Evolutionary conservation across 495 filamentous ascomycete genomes (phyloP).

Genomic region (Lichenothelia convexa): DNA sequence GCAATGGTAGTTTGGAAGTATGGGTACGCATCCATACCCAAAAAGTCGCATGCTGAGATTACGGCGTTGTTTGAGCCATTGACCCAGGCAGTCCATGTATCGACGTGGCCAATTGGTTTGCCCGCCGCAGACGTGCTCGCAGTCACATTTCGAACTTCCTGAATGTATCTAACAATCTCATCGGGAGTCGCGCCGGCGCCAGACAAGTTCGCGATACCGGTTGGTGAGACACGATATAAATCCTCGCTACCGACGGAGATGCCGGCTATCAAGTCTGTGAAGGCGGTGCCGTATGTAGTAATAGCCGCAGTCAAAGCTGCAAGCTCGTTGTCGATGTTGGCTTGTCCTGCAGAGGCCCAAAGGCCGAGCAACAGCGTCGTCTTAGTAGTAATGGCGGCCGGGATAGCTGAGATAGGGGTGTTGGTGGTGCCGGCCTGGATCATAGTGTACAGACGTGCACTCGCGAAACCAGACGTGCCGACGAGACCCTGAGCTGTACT

Average conservation of each 20-base stretch:
- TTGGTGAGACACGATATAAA: conserved; percentile 61
- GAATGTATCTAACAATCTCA: conserved; percentile 45
- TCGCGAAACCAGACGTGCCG: conserved; percentile 55
- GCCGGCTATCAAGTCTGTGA: conserved; percentile 51
- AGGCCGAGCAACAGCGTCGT: conserved; percentile 59
- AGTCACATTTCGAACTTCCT: conserved; percentile 39
- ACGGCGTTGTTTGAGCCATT: conserved; percentile 54
- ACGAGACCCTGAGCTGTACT: conserved; percentile 46
- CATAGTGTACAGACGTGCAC: conserved; percentile 48
- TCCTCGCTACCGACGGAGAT: conserved; percentile 88
- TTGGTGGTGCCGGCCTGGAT: conserved; percentile 41
- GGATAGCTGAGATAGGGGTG: conserved; percentile 48
- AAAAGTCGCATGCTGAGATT: conserved; percentile 50
- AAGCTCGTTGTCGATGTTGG: conserved; percentile 47
- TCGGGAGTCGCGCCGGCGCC: conserved; percentile 41
- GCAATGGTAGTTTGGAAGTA: conserved; percentile 49
- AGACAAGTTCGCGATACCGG: conserved; percentile 29
- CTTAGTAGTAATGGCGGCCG: conserved; percentile 55
- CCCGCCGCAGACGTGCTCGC: conserved; percentile 34
- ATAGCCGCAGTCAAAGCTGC: conserved; percentile 47
- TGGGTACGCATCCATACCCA: conserved; percentile 50
- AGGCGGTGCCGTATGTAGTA: conserved; percentile 37
- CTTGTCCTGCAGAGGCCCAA: conserved; percentile 53
- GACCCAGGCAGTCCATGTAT: conserved; percentile 80
- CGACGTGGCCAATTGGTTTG: conserved; percentile 62